Conservation (phyloP, 2,329 filamentous ascomycete species). For the Macrophomina phaseolina region DNA sequence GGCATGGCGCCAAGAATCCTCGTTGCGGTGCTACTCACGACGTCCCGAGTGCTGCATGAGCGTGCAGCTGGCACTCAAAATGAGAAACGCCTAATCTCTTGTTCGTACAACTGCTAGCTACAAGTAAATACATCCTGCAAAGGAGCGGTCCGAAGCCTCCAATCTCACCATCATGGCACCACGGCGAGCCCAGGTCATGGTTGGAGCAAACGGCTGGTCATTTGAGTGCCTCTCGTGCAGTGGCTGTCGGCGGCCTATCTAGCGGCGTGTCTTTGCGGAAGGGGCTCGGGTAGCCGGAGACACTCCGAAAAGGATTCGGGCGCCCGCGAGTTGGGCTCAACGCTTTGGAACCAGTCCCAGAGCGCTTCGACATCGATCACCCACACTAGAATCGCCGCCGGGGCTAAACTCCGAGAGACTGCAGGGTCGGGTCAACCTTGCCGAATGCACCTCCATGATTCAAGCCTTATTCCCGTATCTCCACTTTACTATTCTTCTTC, state of each 20-base stretch:
- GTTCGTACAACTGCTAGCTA: constrained; percentile 14
- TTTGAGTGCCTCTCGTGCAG: not conserved
- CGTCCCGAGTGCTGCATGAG: not conserved
- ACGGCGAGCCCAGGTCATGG: not conserved
- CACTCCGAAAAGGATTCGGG: not conserved
- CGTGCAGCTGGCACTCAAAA: not conserved
- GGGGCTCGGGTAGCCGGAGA: not conserved
- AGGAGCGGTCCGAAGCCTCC: not conserved
- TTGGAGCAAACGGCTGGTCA: not conserved
- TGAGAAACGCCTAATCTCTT: not conserved
- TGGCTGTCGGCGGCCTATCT: not conserved
- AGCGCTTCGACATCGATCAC: not conserved
- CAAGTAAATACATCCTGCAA: not conserved
- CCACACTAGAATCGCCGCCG: not conserved
- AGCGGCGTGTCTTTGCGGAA: not conserved
- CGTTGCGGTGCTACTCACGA: not conserved
- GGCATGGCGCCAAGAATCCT: not conserved
- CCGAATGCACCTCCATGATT: constrained; percentile 7
- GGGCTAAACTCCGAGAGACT: not conserved
- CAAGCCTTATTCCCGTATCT: not conserved
- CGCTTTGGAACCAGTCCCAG: not conserved
- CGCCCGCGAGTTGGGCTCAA: not conserved
- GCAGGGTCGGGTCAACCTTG: not conserved
- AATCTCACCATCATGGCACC: not conserved
- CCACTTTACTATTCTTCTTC: not conserved